phyloP scores from a whole-genome alignment of 306 rosid species.

The Heteromeles arbutifolia region DNA sequence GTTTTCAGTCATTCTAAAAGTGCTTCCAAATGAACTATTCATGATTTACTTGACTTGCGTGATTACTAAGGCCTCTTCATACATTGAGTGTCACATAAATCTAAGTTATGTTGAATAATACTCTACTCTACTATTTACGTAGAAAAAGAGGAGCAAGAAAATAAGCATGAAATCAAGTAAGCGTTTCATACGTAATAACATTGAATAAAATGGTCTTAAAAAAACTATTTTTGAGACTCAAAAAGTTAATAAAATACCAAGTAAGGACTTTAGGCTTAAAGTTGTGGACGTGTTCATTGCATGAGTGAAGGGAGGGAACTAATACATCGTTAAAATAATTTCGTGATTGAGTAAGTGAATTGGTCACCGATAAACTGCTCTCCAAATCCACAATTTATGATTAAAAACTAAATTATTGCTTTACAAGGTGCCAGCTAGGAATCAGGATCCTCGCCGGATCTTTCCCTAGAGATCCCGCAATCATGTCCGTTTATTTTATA shows the following conservation, averaged over 20 bases:
- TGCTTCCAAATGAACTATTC: not conserved
- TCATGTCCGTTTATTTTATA: too few relatives aligned
- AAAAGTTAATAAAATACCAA: not conserved
- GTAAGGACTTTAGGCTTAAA: not conserved
- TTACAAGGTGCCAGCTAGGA: not conserved
- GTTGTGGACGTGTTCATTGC: not conserved
- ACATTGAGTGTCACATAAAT: not conserved
- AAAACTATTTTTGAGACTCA: not conserved
- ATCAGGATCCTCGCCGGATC: too few relatives aligned
- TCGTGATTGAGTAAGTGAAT: not conserved
- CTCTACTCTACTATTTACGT: not conserved
- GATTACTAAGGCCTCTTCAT: not conserved
- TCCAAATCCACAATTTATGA: not conserved
- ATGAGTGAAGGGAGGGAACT: not conserved
- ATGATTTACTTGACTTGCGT: not conserved
- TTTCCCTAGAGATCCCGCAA: too few relatives aligned
- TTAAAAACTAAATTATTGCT: not conserved
- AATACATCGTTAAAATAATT: not conserved
- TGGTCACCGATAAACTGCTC: constrained; percentile 2
- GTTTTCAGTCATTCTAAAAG: too few relatives aligned
- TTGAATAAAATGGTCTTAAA: not conserved
- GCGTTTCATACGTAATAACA: not conserved
- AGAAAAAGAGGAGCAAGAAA: not conserved
- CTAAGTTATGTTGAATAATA: not conserved
- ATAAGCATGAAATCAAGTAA: not conserved